A percentile compares a stretch with the other conserved stretches of the same genome.
phyloP scores from a whole-genome alignment of 1,139 yeast species.

The Debaryomycetaceae sp. region DNA sequence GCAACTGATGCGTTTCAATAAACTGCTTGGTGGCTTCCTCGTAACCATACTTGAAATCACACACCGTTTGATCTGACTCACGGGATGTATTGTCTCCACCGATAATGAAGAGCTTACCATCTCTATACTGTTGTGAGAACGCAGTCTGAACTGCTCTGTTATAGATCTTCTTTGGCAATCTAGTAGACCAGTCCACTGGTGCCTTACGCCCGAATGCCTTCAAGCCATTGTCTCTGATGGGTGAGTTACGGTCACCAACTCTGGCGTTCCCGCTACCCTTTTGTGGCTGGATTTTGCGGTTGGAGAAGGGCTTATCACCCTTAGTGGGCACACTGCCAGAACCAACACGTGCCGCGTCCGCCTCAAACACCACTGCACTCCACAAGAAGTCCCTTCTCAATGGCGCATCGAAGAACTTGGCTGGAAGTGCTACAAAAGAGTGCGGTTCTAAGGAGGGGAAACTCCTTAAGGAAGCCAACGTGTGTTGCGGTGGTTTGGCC shows the following conservation, averaged over 20 bases:
- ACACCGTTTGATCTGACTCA: slow-evolving; percentile 18
- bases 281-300: slow-evolving; percentile 80
- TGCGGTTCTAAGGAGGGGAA: slow-evolving; percentile 91
- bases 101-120: slow-evolving; percentile 66
- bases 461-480: slow-evolving; percentile 72
- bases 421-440: slow-evolving; percentile 69
- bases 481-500: slow-evolving; percentile 62
- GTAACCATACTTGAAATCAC: slow-evolving; percentile 47
- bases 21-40: slow-evolving; percentile 55
- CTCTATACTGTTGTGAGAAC: slow-evolving; percentile 70
- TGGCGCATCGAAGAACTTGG: slow-evolving; percentile 64
- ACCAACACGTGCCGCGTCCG: slow-evolving; percentile 86
- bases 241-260: slow-evolving; percentile 94
- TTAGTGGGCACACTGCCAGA: slow-evolving; percentile 83
- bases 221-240: slow-evolving; percentile 85
- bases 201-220: slow-evolving; percentile 88
- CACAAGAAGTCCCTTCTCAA: slow-evolving; percentile 87
- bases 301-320: slow-evolving; percentile 80
- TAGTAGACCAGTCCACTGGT: slow-evolving; percentile 85
- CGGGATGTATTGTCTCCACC: slow-evolving; percentile 41
- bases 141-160: slow-evolving; percentile 76
- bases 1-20: slow-evolving; percentile 51
- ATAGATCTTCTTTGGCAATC: slow-evolving; percentile 73
- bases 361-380: slow-evolving; percentile 92
- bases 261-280: slow-evolving; percentile 96